Percentiles rank a stretch among this genome's conserved stretches.
These are phyloP conservation scores for Podospora didyma DNA, from an alignment of 495 filamentous ascomycete species.

Conservation along the genomic window DNA sequence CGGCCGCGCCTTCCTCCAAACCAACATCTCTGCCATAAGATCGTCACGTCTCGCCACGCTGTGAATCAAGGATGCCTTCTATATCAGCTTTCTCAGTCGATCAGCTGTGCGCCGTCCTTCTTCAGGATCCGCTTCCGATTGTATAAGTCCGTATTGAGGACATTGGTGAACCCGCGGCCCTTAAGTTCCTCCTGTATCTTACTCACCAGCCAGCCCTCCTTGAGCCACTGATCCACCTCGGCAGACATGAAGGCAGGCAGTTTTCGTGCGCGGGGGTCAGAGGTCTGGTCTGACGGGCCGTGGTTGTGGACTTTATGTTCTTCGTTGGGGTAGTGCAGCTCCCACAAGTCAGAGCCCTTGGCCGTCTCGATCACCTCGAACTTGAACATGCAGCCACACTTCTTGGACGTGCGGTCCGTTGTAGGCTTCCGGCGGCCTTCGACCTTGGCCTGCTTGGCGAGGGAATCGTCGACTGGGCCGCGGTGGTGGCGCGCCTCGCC, in stretches of 20 bases:
- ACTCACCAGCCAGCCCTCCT: constrained; percentile 31
- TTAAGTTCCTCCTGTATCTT: constrained; percentile 35
- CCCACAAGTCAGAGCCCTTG: constrained; percentile 28
- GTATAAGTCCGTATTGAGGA: constrained; percentile 34
- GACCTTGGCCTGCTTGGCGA: constrained; percentile 24
- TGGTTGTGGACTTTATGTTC: constrained; percentile 37
- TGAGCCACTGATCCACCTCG: constrained; percentile 32
- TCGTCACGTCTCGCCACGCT: background rate
- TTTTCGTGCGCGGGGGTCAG: constrained; percentile 29
- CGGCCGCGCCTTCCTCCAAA: background rate
- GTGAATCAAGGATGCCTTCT: background rate
- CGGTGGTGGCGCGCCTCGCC: constrained; percentile 34
- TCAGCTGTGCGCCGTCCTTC: constrained; percentile 22
- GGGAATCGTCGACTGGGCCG: constrained; percentile 22
- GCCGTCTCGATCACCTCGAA: constrained; percentile 34
- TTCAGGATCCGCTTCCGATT: constrained; percentile 33
- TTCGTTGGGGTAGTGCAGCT: constrained; percentile 34
- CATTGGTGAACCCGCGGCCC: constrained; percentile 27
- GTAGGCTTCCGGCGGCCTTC: constrained; percentile 33
- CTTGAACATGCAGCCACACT: constrained; percentile 35
- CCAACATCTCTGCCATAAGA: background rate
- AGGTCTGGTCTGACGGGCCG: constrained; percentile 28
- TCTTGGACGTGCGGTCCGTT: constrained; percentile 32
- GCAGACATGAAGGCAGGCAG: constrained; percentile 24
- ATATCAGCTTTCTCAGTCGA: background rate